Evolutionary conservation across 139 green algal genomes (phyloP), one percentile per base, ranked within the genome.

Genomic region (Chlorella sp.): DNA sequence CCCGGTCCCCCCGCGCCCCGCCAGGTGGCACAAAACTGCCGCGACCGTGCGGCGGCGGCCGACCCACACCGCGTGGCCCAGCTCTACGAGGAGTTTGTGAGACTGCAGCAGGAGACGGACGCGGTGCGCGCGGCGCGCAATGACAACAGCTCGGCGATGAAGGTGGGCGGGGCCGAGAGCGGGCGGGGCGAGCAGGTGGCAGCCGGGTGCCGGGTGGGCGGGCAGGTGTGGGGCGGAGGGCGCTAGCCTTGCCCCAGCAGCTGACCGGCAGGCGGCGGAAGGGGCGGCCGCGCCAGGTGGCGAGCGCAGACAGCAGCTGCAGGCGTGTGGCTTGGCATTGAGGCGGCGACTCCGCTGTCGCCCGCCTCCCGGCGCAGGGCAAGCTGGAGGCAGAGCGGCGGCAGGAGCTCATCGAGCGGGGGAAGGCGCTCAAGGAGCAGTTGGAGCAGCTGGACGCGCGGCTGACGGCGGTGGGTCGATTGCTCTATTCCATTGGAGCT

Each of bases 381-480:
- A 98, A 98, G 83, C 73, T 98, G 71, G 91, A 94, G 27, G 51
- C 87, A 29, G 90, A 95, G 25, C 8, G 78, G 64, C 80, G 94
- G 27, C 59, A 88, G 25, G 77, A 61, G 55, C 84, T 98, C 2
- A 91, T 98, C 33, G 72, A 85, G n/a, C 81, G 83, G 25, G 96
- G 96, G 1, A 95, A 97, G 82, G 62, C 78, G 45, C 83, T 99
- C 12, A 99, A 99, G 86, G 88, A 96, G 38, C 29, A 93, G 73
- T 71, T 98, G 25, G 90, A 90, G 19, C 67, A 19, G 1, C 21
- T 97, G 29, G 95, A 99, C 74, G 77, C 77, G 42, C 53, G 73
- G 45, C 67, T 95, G 12, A 51, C 42, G 25, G 58, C 81, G 61
- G 66, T n/a, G n/a, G n/a, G n/a, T n/a, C n/a, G n/a, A n/a, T n/a